Base-by-base conservation (phyloP, 2,329 filamentous ascomycete genomes). In the Apiospora sp. region DNA sequence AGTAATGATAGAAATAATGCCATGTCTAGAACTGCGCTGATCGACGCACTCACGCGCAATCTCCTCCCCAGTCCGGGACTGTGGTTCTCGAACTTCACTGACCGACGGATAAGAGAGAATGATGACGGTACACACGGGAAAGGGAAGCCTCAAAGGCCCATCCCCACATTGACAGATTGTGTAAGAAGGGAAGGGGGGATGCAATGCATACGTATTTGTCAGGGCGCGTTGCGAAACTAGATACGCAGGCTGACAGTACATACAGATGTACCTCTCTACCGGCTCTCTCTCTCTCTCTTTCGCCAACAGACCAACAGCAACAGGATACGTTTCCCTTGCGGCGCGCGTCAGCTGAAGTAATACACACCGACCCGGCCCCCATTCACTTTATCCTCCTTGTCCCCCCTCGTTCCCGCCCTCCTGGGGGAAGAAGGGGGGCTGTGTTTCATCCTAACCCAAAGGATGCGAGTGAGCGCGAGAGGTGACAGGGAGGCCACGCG, bases 401-500 rank as follows among this genome's bases (percentile, higher is more conserved):
- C 49, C 10, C 22, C 22, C 48, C 7, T 30, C 27, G 16, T 8
- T 22, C 48, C n/a, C 48, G 19, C 7, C n/a, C n/a, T 51, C 24
- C n/a, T 51, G n/a, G 6, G 0, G 44, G 44, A 19, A 1, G 19
- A 22, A n/a, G 5, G 30, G 54, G 30, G 58, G 58, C 58, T 64
- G n/a, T 41, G 58, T 64, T 12, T 41, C 58, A 41, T 41, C 19
- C 16, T 61, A 22, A 34, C 58, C 34, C 58, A 16, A 41, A 64
- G 34, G 30, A 41, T 41, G 58, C 58, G 54, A 41, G 34, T 41
- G 19, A 64, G 34, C n/a, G 58, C 8, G 22, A n/a, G 30, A 61
- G 19, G 58, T 12, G 51, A 64, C 58, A 64, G 58, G 58, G 58
- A 41, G 58, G 58, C 34, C 58, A 64, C 58, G 58, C 58, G 58